These are phyloP conservation scores for Trypanosoma avium DNA, from an alignment of 208 protist species.

Conservation along the genomic window DNA sequence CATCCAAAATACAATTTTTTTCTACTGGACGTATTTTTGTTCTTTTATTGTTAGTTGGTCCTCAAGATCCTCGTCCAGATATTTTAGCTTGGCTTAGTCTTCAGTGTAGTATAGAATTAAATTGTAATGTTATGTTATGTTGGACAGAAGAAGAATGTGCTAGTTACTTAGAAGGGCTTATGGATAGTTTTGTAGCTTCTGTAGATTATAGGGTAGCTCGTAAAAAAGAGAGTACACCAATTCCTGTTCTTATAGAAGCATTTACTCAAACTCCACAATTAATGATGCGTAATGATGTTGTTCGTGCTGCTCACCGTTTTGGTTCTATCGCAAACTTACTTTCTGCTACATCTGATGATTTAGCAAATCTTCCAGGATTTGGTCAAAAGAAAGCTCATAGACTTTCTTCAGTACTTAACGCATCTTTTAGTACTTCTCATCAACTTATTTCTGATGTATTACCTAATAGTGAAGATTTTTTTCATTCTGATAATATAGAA, in stretches of 20 bases:
- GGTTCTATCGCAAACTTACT: constrained; percentile 55
- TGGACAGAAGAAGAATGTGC: constrained; percentile 63
- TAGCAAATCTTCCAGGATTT: constrained; percentile 48
- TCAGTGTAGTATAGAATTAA: constrained; percentile 54
- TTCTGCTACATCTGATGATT: constrained; percentile 32
- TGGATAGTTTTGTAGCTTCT: constrained; percentile 31
- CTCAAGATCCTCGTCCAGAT: constrained; percentile 41
- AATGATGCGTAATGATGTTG: constrained; percentile 56
- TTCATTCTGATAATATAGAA: not conserved
- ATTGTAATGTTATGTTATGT: constrained; percentile 50
- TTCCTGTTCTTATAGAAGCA: constrained; percentile 57
- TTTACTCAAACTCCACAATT: constrained; percentile 77
- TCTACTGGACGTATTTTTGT: not conserved
- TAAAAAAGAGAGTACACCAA: constrained; percentile 32
- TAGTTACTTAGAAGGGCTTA: constrained; percentile 50
- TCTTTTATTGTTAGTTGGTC: constrained; percentile 16
- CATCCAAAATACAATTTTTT: not conserved
- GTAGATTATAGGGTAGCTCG: constrained; percentile 31
- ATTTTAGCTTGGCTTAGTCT: constrained; percentile 68
- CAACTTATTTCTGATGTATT: constrained; percentile 41
- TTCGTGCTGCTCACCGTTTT: constrained; percentile 58
- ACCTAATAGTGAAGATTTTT: not conserved
- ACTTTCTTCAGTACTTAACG: constrained; percentile 56
- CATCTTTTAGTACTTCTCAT: constrained; percentile 46
- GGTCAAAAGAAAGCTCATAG: constrained; percentile 52